Base-by-base conservation (phyloP, 352 stramenopile species). In the Globisporangium cylindrosporum region DNA sequence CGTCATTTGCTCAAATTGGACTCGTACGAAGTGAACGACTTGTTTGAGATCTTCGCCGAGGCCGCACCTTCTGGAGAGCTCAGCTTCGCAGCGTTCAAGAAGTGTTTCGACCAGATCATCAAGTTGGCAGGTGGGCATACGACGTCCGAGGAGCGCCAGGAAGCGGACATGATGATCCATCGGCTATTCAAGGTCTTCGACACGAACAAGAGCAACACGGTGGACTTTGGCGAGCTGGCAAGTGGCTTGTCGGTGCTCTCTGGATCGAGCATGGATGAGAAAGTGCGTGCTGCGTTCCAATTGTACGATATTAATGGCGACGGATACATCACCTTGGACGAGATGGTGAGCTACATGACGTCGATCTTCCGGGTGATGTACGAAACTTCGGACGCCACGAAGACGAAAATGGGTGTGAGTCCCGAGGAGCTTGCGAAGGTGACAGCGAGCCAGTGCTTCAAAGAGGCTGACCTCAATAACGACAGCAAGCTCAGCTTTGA, bases 331-430 rank as follows among this genome's bases (percentile, higher is more conserved):
- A 91, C 85, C 36, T 71, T 91, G 66, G 86, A 94, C 56, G 90
- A 97, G 69, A 95, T 97, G 86, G 77, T 89, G 38, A 91, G 75
- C 68, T 96, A 95, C 75, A 89, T 96, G 84, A 94, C 82, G 36
- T 94, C 88, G 34, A 92, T 97, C 60, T 96, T 97, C 61, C 89
- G 89, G 64, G 88, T 96, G 60, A 96, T 97, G 88, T 94, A 93
- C 66, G 87, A 94, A 70, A 95, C 88, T 24, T 93, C 88, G 24
- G 84, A 92, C 66, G 80, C 67, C 46, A 80, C 86, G 12, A 93
- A 90, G 58, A 73, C 56, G n/a, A 90, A 90, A 58, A 92, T 93
- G 75, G 78, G 84, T 22, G 81, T 93, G 27, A 80, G 72, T 59
- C 82, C 90, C 15, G 81, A 93, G 64, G 86, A 95, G 63, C 75